Conservation (phyloP, 768 basidiomycete genomes). For the Punctularia strigosozonata region DNA sequence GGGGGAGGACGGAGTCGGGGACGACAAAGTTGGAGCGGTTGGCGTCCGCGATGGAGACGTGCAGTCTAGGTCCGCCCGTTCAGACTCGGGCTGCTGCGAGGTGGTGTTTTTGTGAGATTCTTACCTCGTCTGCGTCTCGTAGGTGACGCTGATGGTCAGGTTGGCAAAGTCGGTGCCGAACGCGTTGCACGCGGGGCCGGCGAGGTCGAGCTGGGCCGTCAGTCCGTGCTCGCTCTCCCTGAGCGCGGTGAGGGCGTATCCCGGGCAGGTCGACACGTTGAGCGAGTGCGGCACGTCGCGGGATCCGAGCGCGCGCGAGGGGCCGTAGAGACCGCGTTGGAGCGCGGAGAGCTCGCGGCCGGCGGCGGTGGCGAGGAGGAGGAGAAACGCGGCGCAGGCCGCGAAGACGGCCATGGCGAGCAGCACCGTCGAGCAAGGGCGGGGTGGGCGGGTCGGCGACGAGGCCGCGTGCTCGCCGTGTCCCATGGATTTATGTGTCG, state of each 20-base stretch:
- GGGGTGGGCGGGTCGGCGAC: no score
- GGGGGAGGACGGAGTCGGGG: slow-evolving; percentile 36
- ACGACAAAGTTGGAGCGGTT: slow-evolving; percentile 53
- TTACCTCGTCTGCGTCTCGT: slow-evolving; percentile 44
- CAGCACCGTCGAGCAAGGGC: no score
- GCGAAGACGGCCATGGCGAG: no score
- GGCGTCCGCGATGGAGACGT: slow-evolving; percentile 57
- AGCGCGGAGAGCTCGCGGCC: no score
- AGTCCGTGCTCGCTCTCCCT: slow-evolving; percentile 34
- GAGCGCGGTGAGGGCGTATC: slow-evolving; percentile 40
- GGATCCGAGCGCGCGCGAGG: no score
- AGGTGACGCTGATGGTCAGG: slow-evolving; percentile 55
- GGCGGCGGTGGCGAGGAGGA: no score
- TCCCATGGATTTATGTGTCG: no score
- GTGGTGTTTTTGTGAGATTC: slow-evolving; percentile 3
- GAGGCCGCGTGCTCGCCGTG: no score
- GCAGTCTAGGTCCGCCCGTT: slow-evolving; percentile 30
- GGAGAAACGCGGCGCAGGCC: no score
- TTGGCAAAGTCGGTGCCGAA: slow-evolving; percentile 49
- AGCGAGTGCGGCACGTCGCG: slow-evolving; percentile 1
- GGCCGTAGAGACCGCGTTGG: no score
- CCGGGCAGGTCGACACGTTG: slow-evolving; percentile 21
- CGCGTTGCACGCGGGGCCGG: slow-evolving; percentile 48
- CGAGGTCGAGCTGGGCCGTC: slow-evolving; percentile 39
- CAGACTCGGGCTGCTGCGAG: neutral